Conservation (phyloP, 345 rosid genomes). For the Lepidium aucheri region DNA sequence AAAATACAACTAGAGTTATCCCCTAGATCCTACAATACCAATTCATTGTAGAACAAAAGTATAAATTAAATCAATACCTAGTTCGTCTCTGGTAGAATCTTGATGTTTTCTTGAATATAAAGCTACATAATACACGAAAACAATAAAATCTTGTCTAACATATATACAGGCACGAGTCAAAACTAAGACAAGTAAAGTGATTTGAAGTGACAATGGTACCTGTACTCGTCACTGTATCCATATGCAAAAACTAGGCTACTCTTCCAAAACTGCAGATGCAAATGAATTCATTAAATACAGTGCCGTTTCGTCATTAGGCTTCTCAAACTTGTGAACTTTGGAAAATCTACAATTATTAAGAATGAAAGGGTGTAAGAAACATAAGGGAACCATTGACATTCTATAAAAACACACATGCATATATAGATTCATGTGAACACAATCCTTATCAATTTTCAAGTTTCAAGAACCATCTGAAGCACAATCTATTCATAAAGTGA, state of each 20-base stretch:
- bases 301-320: slow-evolving; percentile 58
- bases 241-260: slow-evolving; percentile 72
- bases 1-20: background rate
- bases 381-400: background rate
- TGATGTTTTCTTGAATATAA: slow-evolving; percentile 70
- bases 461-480: background rate
- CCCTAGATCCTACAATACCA: background rate
- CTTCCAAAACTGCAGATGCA: slow-evolving; percentile 47
- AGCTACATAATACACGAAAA: slow-evolving; percentile 33
- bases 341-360: slow-evolving; percentile 39
- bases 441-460: background rate
- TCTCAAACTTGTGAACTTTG: slow-evolving; percentile 57
- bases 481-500: background rate
- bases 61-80: slow-evolving; percentile 34
- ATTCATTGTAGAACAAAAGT: background rate
- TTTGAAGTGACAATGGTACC: slow-evolving; percentile 29
- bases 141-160: background rate
- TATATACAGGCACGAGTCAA: background rate
- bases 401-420: background rate
- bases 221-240: slow-evolving; percentile 67
- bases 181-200: background rate
- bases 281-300: slow-evolving; percentile 64
- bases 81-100: slow-evolving; percentile 78
- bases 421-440: background rate
- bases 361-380: background rate